Conservation (phyloP, 2,329 filamentous ascomycete species). For the Stachybotrys echinatus region DNA sequence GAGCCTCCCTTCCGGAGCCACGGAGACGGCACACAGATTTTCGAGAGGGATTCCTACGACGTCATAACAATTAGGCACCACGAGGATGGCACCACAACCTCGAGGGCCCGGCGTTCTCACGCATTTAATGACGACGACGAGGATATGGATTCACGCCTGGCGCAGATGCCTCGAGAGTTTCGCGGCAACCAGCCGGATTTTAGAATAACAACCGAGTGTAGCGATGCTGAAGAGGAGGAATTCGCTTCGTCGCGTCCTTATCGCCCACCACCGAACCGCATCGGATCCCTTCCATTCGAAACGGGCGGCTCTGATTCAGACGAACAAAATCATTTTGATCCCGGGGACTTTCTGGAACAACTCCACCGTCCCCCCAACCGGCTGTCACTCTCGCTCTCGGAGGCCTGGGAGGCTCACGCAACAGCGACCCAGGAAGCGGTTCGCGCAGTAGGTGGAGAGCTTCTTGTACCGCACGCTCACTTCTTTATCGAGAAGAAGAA, state of each 20-base stretch:
- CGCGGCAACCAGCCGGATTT: slow-evolving; percentile 41
- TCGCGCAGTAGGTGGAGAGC: slow-evolving; percentile 49
- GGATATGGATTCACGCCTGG: slow-evolving; percentile 39
- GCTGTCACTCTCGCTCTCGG: slow-evolving; percentile 19
- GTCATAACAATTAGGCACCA: slow-evolving; percentile 49
- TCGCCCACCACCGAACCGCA: slow-evolving; percentile 43
- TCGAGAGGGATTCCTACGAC: slow-evolving; percentile 17
- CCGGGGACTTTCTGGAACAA: slow-evolving; percentile 19
- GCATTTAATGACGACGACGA: slow-evolving; percentile 32
- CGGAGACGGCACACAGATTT: slow-evolving; percentile 8
- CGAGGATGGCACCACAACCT: slow-evolving; percentile 44
- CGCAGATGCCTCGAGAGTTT: slow-evolving; percentile 55
- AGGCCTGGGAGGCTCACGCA: slow-evolving; percentile 41
- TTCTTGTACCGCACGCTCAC: slow-evolving; percentile 68
- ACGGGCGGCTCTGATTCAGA: slow-evolving; percentile 34
- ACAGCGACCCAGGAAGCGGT: slow-evolving; percentile 52
- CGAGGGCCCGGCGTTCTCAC: slow-evolving; percentile 39
- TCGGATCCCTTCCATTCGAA: slow-evolving; percentile 51
- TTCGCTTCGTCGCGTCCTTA: slow-evolving; percentile 15
- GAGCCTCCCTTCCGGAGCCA: slow-evolving; percentile 10
- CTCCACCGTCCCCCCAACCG: slow-evolving; percentile 11
- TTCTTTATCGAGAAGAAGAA: slow-evolving; percentile 82
- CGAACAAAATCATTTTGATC: slow-evolving; percentile 19
- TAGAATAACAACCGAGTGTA: slow-evolving; percentile 53
- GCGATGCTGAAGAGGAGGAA: slow-evolving; percentile 50